Percentiles rank a stretch among this genome's conserved stretches.
Evolutionary conservation across 768 basidiomycete species (phyloP).

Genomic region (Zangia roseola): DNA sequence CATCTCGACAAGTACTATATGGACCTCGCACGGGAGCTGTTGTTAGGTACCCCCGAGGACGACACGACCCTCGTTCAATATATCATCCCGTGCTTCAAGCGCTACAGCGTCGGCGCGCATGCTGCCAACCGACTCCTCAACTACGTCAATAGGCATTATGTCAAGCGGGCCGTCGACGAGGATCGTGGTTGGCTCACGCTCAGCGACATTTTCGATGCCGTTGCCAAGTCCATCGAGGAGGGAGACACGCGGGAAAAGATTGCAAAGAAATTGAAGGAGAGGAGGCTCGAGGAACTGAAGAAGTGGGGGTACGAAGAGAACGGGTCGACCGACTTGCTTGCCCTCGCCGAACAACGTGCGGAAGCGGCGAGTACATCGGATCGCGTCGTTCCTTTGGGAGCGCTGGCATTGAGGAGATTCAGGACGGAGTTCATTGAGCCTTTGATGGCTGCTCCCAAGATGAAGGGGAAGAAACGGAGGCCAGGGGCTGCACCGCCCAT

Average conservation of each 20-base stretch:
- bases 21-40: conserved; percentile 57
- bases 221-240: conserved; percentile 51
- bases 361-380: conserved; percentile 71
- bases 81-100: conserved; percentile 68
- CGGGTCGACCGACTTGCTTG: conserved; percentile 45
- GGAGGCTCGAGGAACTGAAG: conserved; percentile 57
- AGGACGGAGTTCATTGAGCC: conserved; percentile 72
- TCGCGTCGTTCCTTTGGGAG: conserved; percentile 60
- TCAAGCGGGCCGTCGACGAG: conserved; percentile 75
- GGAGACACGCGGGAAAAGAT: conserved; percentile 60
- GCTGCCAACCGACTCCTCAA: conserved; percentile 72
- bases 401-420: conserved; percentile 70
- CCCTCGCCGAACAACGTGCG: conserved; percentile 64
- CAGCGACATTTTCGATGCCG: conserved; percentile 60
- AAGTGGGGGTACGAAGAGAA: conserved; percentile 68
- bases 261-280: conserved; percentile 56
- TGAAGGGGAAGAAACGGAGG: conserved; percentile 48
- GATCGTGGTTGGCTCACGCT: conserved; percentile 77
- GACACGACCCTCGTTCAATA: conserved; percentile 67
- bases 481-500: conserved; percentile 45
- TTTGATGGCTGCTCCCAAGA: conserved; percentile 63
- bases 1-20: conserved; percentile 72
- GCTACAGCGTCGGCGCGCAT: conserved; percentile 64
- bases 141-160: conserved; percentile 70
- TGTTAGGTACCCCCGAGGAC: conserved; percentile 64